Conservation (phyloP, 192 early-diverging fungal genomes). For the Backusella luteola region DNA sequence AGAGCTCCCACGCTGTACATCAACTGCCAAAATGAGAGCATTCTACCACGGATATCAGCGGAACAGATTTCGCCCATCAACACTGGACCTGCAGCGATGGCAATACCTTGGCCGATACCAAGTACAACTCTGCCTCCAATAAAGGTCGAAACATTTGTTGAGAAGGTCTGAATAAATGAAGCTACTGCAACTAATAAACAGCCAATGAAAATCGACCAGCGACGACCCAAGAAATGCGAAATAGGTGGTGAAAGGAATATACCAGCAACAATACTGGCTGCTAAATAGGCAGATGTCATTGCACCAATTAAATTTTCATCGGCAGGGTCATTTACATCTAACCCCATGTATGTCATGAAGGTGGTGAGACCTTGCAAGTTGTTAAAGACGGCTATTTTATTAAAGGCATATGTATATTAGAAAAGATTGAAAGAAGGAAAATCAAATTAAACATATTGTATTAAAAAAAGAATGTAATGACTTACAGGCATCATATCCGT, state of each 20-base stretch:
- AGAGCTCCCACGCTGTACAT: conserved; percentile 22
- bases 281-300: conserved; percentile 16
- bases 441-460: not conserved
- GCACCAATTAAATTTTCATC: conserved; percentile 22
- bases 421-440: not conserved
- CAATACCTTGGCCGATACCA: conserved; percentile 18
- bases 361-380: conserved; percentile 15
- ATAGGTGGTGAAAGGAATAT: conserved; percentile 18
- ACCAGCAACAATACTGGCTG: conserved; percentile 21
- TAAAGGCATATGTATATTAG: not conserved
- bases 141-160: conserved; percentile 15
- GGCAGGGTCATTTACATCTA: not conserved
- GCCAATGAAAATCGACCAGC: conserved; percentile 21
- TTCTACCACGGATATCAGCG: conserved; percentile 22
- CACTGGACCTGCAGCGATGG: conserved; percentile 19
- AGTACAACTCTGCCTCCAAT: conserved; percentile 19
- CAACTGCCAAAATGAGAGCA: conserved; percentile 32
- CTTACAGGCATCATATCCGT: conserved; percentile 29
- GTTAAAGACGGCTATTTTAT: conserved; percentile 22
- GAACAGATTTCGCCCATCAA: conserved; percentile 24
- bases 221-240: conserved; percentile 23
- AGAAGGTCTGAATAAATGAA: conserved; percentile 17
- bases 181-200: conserved; percentile 11
- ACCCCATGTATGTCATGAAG: conserved; percentile 1
- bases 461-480: not conserved